A percentile compares a stretch with the other conserved stretches of the same genome.
Evolutionary conservation across 495 filamentous ascomycete species (phyloP).

Genomic region (Articulospora tetracladia): DNA sequence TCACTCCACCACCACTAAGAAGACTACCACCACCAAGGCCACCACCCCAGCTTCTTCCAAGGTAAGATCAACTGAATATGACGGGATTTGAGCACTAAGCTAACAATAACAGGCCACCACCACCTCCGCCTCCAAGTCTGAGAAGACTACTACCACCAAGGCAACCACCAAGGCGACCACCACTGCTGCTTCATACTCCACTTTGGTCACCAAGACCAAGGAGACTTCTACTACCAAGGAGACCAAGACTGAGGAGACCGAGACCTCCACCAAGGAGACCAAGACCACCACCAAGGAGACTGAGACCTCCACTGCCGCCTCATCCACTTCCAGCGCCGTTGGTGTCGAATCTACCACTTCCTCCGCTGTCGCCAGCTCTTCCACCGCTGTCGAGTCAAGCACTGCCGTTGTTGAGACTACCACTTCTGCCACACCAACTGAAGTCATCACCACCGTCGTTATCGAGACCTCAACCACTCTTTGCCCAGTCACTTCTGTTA

Average conservation of each 20-base stretch:
- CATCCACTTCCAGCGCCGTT: constrained; percentile 7
- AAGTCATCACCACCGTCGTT: constrained; percentile 17
- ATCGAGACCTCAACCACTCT: constrained; percentile 23
- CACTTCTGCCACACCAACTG: constrained; percentile 21
- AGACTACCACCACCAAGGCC: constrained; percentile 4
- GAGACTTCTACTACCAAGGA: background rate
- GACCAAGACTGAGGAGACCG: background rate
- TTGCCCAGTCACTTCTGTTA: constrained; percentile 37
- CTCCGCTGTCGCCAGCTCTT: constrained; percentile 7
- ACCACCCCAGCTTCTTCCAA: constrained; percentile 22
- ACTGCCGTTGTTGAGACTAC: background rate
- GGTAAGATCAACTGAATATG: background rate
- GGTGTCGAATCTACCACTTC: constrained; percentile 6
- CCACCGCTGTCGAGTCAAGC: background rate
- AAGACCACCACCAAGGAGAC: background rate
- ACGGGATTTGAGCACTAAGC: background rate
- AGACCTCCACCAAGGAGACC: background rate
- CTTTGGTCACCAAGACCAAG: background rate
- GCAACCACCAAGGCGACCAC: background rate
- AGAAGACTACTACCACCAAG: background rate
- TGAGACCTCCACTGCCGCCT: background rate
- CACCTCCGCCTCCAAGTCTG: constrained; percentile 10
- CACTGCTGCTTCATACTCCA: background rate
- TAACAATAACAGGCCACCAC: constrained; percentile 17
- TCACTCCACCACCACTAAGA: constrained; percentile 23